Base-by-base conservation (phyloP, 73 alveolate genomes). In the Paramecium sonneborni region DNA sequence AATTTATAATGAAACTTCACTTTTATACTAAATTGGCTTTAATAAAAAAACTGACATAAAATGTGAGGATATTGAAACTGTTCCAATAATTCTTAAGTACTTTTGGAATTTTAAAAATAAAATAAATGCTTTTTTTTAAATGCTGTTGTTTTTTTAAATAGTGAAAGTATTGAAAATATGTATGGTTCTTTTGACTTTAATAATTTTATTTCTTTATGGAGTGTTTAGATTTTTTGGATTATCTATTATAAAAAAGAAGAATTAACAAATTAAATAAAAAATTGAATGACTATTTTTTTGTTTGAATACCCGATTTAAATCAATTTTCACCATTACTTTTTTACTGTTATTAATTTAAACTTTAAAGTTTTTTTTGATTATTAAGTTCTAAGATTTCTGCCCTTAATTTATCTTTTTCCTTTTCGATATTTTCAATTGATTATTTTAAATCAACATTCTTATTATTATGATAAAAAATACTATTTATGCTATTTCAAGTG, bases 371-470 rank as follows among this genome's bases (percentile, higher is more conserved):
- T 26, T 62, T 62, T 62, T 62, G 68, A 52, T 62, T 62, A 30
- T 62, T 62, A 32, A 62, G 39, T 62, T 62, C 84, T 30, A 62
- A 32, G 26, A 74, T 74, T 37, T 74, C 87, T 34, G 87, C 55
- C 32, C 87, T 74, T 37, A 74, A 34, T 74, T 74, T 74, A 28
- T 74, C 87, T 74, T 74, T 74, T 39, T 74, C 87, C 20, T 74
- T 74, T 39, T 74, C 87, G 5, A 74, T 18, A 37, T 74, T 37
- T 39, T 28, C 56, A 9, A 39, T 10, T 74, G 28, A 39, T 39
- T 12, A 24, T 35, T 74, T 74, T 28, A 74, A 23, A 37, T 74
- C 67, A 2, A 20, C 58, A 37, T 34, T 74, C 87, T 74, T 9
- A 11, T 26, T 5, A 12, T n/a, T 28, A 37, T 74, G 14, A 74